Evolutionary conservation across 2,329 filamentous ascomycete genomes (phyloP).

Genomic region (Hypoxylon sp.): DNA sequence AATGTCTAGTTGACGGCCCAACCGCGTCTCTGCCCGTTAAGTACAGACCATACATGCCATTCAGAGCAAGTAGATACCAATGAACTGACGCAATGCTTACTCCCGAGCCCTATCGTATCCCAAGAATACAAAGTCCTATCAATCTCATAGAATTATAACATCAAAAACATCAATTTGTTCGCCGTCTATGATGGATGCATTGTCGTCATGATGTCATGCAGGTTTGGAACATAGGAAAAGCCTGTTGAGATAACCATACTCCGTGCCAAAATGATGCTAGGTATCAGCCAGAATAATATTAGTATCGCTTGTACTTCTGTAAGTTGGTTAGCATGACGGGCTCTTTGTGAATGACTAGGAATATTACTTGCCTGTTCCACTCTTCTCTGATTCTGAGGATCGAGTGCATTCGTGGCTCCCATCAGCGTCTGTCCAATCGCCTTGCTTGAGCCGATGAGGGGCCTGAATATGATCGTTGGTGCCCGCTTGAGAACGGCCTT

Average conservation of each 20-base stretch:
- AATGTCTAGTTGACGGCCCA: conserved; percentile 12
- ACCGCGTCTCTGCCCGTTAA: conserved; percentile 11
- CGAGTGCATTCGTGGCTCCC: conserved; percentile 92
- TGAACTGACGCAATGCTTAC: conserved; percentile 30
- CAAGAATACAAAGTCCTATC: conserved; percentile 31
- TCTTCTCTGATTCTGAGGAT: conserved; percentile 83
- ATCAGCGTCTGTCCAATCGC: conserved; percentile 90
- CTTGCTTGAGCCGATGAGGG: conserved; percentile 90
- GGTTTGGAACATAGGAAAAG: conserved; percentile 19
- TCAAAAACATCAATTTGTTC: conserved; percentile 41
- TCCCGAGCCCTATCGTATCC: conserved; percentile 12
- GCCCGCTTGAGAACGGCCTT: conserved; percentile 83
- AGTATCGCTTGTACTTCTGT: conserved; percentile 49
- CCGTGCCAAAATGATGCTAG: conserved; percentile 26
- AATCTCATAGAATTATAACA: conserved; percentile 37
- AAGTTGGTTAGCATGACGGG: conserved; percentile 27
- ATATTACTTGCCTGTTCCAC: conserved; percentile 88
- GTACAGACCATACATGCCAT: conserved; percentile 12
- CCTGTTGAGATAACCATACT: conserved; percentile 30
- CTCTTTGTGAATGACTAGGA: not conserved
- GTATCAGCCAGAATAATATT: conserved; percentile 21
- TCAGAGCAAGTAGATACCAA: conserved; percentile 14
- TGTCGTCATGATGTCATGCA: conserved; percentile 24
- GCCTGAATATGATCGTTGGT: conserved; percentile 92
- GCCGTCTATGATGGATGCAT: conserved; percentile 47